Evolutionary conservation across 139 green algal species (phyloP), one percentile per base, ranked within the genome.

Genomic region (Chlorokybus atmophyticus): DNA sequence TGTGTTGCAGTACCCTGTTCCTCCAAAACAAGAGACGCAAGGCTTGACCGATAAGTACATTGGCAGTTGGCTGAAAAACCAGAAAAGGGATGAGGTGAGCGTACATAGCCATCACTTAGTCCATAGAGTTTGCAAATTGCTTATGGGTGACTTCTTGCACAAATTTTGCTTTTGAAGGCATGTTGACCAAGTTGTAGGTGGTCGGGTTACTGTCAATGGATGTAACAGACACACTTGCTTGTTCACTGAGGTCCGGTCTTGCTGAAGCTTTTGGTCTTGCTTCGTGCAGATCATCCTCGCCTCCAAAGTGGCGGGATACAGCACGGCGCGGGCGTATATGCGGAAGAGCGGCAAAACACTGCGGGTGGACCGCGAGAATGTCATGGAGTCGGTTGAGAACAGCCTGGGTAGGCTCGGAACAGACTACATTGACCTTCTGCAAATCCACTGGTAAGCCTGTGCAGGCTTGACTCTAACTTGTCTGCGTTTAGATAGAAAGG

Each of bases 401-500:
- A 81, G 59, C 50, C 73, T 94, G 38, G 6, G 60, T 50, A 59
- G 83, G 7, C 65, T 88, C 23, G 50, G 62, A 19, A 82, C 75
- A 0, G 85, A 94, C 59, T 56, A 93, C 60, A 67, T 95, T 6
- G 87, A 95, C 66, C 59, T 95, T 40, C 71, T 94, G 32, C 86
- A 94, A 71, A 66, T 85, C 8, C 73, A 80, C 52, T 80, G 68
- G 73, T 77, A n/a, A n/a, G n/a, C n/a, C n/a, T n/a, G n/a, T n/a
- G n/a, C n/a, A n/a, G n/a, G n/a, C n/a, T n/a, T n/a, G n/a, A n/a
- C n/a, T n/a, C n/a, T n/a, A n/a, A n/a, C n/a, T n/a, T n/a, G n/a
- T n/a, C n/a, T n/a, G n/a, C n/a, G n/a, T n/a, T n/a, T n/a, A n/a
- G n/a, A n/a, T n/a, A n/a, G n/a, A n/a, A n/a, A n/a, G n/a, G n/a